Evolutionary conservation across 2,329 filamentous ascomycete species (phyloP).

Genomic region (Aspergillus oerlinghausenensis): DNA sequence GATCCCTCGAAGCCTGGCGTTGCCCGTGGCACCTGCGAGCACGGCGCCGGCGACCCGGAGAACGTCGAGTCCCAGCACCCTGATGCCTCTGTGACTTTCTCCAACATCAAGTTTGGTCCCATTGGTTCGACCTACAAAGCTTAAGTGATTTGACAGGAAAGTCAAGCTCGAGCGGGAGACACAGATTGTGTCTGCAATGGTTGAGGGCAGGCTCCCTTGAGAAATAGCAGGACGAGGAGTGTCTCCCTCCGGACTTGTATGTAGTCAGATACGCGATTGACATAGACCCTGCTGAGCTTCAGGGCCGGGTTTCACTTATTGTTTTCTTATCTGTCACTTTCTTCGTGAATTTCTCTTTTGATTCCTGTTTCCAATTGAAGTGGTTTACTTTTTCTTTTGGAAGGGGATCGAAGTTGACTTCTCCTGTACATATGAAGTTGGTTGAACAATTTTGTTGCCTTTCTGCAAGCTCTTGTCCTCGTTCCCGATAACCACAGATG

Average conservation of each 20-base stretch:
- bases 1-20: constrained; percentile 43
- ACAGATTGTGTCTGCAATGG: background rate
- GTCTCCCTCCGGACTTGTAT: background rate
- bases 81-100: constrained; percentile 51
- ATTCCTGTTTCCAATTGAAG: background rate
- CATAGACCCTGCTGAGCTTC: background rate
- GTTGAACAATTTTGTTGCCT: background rate
- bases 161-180: background rate
- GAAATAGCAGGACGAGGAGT: background rate
- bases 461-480: background rate
- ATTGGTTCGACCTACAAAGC: constrained; percentile 49
- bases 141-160: background rate
- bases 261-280: background rate
- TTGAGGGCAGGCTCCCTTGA: background rate
- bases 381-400: background rate
- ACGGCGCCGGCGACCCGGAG: constrained; percentile 48
- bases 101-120: constrained; percentile 56
- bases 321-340: background rate
- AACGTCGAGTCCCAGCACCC: constrained; percentile 46
- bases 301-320: background rate
- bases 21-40: constrained; percentile 52
- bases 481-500: background rate
- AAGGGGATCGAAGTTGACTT: background rate
- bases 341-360: background rate
- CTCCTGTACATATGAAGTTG: background rate